Base-by-base conservation (phyloP, 1,284 basidiomycete genomes). In the Rhodotorula sp. region DNA sequence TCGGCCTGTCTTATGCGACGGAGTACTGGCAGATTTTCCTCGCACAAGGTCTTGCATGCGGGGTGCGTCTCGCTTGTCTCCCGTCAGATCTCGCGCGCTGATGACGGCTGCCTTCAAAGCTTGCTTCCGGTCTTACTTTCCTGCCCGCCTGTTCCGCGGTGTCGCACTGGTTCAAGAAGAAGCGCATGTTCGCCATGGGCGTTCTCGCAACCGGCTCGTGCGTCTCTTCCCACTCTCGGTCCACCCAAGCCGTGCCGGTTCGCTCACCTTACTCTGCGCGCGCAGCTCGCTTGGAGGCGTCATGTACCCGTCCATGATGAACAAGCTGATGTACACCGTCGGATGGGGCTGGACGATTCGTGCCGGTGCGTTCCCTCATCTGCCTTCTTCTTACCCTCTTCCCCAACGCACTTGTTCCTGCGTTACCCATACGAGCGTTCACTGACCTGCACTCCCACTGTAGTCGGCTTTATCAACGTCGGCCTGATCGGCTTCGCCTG, bases 121-220 rank as follows among this genome's bases (percentile, higher is more conserved):
- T 75, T 56, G 71, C 69, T 3, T 64, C 69, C 0, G 77, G 76
- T 1, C 60, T 79, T 21, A 71, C 77, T 9, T 78, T 78, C 70
- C 41, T 77, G 34, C 76, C 76, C 0, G 73, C 78, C 0, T 72
- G 77, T 36, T 74, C 71, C 2, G 67, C 71, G 12, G 67, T 78
- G 7, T 70, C 73, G 9, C 78, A 78, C 54, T 72, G 57, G 44
- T 79, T 78, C 70, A 66, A 64, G 22, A 62, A 60, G 34, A 54
- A 65, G 21, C 66, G 76, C 17, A 77, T 75, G 17, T 64, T 77
- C 1, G 78, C 78, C 0, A 72, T 76, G 21, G 78, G 78, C 12
- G 36, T 79, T n/a, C 71, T 78, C 27, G 75, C 76, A 2, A 72
- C 73, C 34, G 78, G 78, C 17, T 73, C 70, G 78, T 54, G 66